These are phyloP conservation scores for Rugonectria rugulosa DNA, from an alignment of 2,329 filamentous ascomycete species.

Conservation along the genomic window DNA sequence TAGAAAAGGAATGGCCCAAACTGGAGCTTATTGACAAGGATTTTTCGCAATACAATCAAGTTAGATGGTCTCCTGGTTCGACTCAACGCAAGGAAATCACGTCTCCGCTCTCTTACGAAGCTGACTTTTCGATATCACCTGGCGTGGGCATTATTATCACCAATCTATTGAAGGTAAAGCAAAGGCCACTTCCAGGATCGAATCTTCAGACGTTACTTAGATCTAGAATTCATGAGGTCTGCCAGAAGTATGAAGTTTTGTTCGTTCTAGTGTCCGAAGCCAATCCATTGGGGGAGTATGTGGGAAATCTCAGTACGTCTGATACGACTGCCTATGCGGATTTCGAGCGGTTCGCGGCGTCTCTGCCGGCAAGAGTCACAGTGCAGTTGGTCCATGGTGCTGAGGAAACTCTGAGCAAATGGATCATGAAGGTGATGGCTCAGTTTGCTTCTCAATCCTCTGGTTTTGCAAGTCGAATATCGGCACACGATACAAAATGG, in stretches of 20 bases:
- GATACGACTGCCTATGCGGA: slow-evolving; percentile 56
- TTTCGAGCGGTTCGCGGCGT: slow-evolving; percentile 58
- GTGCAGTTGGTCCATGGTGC: slow-evolving; percentile 60
- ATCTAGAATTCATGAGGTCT: slow-evolving; percentile 60
- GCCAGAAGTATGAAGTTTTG: slow-evolving; percentile 70
- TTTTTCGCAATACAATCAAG: slow-evolving; percentile 52
- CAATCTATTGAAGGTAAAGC: slow-evolving; percentile 74
- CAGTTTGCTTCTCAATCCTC: slow-evolving; percentile 46
- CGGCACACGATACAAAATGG: slow-evolving; percentile 52
- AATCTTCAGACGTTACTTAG: slow-evolving; percentile 56
- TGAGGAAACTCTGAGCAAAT: slow-evolving; percentile 57
- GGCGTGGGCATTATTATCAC: slow-evolving; percentile 74
- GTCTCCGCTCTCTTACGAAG: slow-evolving; percentile 60
- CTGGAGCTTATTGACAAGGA: slow-evolving; percentile 68
- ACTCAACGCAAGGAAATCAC: slow-evolving; percentile 37
- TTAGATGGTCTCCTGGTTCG: slow-evolving; percentile 41
- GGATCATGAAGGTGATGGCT: slow-evolving; percentile 62
- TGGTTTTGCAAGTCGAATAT: slow-evolving; percentile 45
- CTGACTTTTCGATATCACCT: slow-evolving; percentile 77
- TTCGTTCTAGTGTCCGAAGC: slow-evolving; percentile 72
- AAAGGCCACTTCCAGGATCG: slow-evolving; percentile 68
- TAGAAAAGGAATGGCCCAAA: slow-evolving; percentile 57
- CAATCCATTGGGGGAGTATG: slow-evolving; percentile 51
- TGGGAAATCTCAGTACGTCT: slow-evolving; percentile 46
- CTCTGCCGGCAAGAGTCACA: slow-evolving; percentile 48